Percentiles rank a stretch among this genome's conserved stretches.
Evolutionary conservation across 2,329 filamentous ascomycete genomes (phyloP).

Genomic region (Tolypocladium sp.): DNA sequence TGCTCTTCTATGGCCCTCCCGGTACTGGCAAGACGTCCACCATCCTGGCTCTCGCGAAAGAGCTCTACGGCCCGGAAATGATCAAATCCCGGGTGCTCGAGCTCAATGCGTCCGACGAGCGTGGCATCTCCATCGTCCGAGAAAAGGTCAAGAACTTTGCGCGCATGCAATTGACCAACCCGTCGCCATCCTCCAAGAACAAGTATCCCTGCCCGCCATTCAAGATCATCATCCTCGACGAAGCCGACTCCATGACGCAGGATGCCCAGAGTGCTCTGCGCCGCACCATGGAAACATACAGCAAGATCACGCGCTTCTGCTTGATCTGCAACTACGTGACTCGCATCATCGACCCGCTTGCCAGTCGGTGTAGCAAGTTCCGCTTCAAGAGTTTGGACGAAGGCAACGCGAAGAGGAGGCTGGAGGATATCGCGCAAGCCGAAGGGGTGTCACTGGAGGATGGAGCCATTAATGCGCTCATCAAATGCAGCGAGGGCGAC

Average conservation of each 20-base stretch:
- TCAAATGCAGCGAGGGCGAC: slow-evolving; percentile 87
- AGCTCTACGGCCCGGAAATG: slow-evolving; percentile 92
- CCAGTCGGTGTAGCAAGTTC: slow-evolving; percentile 91
- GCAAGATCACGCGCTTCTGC: slow-evolving; percentile 92
- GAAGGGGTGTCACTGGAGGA: slow-evolving; percentile 71
- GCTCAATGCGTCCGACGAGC: slow-evolving; percentile 97
- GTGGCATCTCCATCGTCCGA: slow-evolving; percentile 91
- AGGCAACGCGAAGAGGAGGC: slow-evolving; percentile 66
- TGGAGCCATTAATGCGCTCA: slow-evolving; percentile 74
- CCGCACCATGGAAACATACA: slow-evolving; percentile 97
- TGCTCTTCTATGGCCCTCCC: slow-evolving; percentile 98
- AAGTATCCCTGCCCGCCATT: slow-evolving; percentile 92
- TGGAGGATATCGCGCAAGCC: slow-evolving; percentile 72
- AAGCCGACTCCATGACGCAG: slow-evolving; percentile 98
- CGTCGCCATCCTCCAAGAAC: slow-evolving; percentile 56
- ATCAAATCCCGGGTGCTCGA: slow-evolving; percentile 93
- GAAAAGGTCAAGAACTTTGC: slow-evolving; percentile 99
- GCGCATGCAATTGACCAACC: slow-evolving; percentile 83
- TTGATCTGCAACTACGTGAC: slow-evolving; percentile 99
- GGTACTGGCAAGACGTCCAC: slow-evolving; percentile 98
- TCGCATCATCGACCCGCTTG: slow-evolving; percentile 91
- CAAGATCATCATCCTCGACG: slow-evolving; percentile 97
- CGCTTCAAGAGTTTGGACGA: slow-evolving; percentile 94
- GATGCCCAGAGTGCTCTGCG: slow-evolving; percentile 90
- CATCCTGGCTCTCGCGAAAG: slow-evolving; percentile 91